Base-by-base conservation (phyloP, 495 filamentous ascomycete genomes). In the Cairneyella variabilis region DNA sequence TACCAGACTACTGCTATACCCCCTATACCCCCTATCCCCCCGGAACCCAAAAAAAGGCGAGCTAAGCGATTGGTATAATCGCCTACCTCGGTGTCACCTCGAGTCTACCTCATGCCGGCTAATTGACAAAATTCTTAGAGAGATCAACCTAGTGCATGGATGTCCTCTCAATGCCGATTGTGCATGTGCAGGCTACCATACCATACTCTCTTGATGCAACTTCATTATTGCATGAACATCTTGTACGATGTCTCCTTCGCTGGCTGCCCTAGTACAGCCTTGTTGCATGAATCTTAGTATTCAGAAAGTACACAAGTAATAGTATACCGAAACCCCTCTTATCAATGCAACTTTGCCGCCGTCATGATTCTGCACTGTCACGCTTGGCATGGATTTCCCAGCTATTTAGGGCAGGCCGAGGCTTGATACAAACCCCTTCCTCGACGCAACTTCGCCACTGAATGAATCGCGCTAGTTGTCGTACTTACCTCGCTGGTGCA, bases 301-400 rank as follows among this genome's bases (percentile, higher is more conserved):
- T 43, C 45, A 50, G 53, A 26, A 49, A 42, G n/a, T 30, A 20
- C 39, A 26, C 36, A 14, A 49, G 40, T 36, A 10, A 23, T 56
- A 43, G 46, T 43, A 38, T 56, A 56, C 45, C 34, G 12, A 56
- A 56, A 36, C 53, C 45, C 53, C 46, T 56, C 46, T 56, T 16
- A 56, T 56, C 46, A 56, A 56, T 49, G 36, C 53, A 44, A 56
- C 44, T 56, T 50, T 49, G 46, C 53, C 30, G 20, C 52, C 41
- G 20, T 46, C 51, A 25, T 45, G 41, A 54, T 46, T 54, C 51
- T 46, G 25, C 51, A 39, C 32, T 54, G 41, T 41, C 41, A 54
- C 32, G 28, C 25, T 54, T 54, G 32, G 48, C 28, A 32, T 7
- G 6, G 28, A 37, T 54, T 54, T 47, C 51, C 51, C 22, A 11